A percentile compares a stretch with the other conserved stretches of the same genome.
phyloP scores from a whole-genome alignment of 148 eudicot species.

The Nyssa sinensis region DNA sequence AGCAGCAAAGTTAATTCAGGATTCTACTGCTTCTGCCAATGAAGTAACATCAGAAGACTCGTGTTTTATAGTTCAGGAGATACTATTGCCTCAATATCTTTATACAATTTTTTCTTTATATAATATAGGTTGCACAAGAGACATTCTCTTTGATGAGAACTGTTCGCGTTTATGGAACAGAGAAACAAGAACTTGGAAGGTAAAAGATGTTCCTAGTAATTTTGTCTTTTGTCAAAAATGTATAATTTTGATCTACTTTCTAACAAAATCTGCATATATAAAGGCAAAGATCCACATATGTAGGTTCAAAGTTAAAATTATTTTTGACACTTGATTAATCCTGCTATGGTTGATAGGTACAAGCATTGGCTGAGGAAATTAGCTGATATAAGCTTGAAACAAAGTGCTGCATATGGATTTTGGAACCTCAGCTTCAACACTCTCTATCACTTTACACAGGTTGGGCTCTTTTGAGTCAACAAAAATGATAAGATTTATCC shows the following conservation, averaged over 20 bases:
- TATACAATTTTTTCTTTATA: slow-evolving; percentile 11
- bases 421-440: slow-evolving; percentile 93
- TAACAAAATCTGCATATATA: not conserved
- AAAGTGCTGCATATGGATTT: slow-evolving; percentile 93
- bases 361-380: slow-evolving; percentile 74
- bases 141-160: slow-evolving; percentile 94
- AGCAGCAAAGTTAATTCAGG: slow-evolving; percentile 88
- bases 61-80: not conserved
- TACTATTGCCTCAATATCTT: not conserved
- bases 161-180: slow-evolving; percentile 97
- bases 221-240: not conserved
- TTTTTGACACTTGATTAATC: not conserved
- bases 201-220: slow-evolving; percentile 19
- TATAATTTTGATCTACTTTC: not conserved
- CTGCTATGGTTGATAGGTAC: slow-evolving; percentile 49
- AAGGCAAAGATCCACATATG: not conserved
- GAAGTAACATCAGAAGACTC: slow-evolving; percentile 49
- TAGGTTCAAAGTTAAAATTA: not conserved
- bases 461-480: slow-evolving; percentile 22
- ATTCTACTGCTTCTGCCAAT: slow-evolving; percentile 88
- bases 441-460: slow-evolving; percentile 94
- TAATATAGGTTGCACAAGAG: slow-evolving; percentile 88
- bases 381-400: slow-evolving; percentile 84
- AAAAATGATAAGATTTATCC: not conserved
- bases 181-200: slow-evolving; percentile 84